Base-by-base conservation (phyloP, 139 green algal genomes). In the Chlamydomonas schloesseri region DNA sequence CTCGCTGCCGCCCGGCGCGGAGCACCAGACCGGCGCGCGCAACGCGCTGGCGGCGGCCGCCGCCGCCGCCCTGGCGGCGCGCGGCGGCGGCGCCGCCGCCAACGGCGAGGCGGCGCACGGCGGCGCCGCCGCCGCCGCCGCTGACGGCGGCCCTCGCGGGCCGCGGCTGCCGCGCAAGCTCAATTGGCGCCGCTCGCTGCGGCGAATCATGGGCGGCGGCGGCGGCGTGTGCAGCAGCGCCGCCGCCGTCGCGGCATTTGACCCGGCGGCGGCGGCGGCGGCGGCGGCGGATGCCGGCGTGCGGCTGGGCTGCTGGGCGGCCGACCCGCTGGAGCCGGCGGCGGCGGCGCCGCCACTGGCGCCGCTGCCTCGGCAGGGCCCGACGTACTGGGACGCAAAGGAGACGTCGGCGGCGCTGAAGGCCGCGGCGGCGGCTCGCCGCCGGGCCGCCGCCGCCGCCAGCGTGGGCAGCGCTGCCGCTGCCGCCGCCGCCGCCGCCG, bases 231-330 rank as follows among this genome's bases (percentile, higher is more conserved):
- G 18, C 62, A 46, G 33, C 75, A 58, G 36, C 57, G 55, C 3
- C 23, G 75, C 21, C 2, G 34, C 2, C 24, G 4, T 15, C 36
- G 57, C 50, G 73, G 31, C 9, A 64, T 62, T 24, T 26, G 46
- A 36, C 42, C 46, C 42, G 73, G 47, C 47, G 15, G 37, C 71
- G 28, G 11, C 1, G 72, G 21, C 36, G 8, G 42, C 64, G 14
- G 29, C 62, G 5, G 31, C 23, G 29, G 42, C 46, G 46, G 5
- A 5, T 17, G 20, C 34, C 3, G 15, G 57, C 34, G 75, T 9
- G 17, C 3, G 37, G 70, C 78, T 65, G 10, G 57, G 33, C 1
- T 84, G 78, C 37, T 84, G 78, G 78, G 62, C 78, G 5, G 46
- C 17, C 4, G 62, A 74, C 18, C 64, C 78, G 46, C 28, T 84